These are phyloP conservation scores for Fusarium sp. DNA, from an alignment of 2,329 filamentous ascomycete species.

Conservation along the genomic window DNA sequence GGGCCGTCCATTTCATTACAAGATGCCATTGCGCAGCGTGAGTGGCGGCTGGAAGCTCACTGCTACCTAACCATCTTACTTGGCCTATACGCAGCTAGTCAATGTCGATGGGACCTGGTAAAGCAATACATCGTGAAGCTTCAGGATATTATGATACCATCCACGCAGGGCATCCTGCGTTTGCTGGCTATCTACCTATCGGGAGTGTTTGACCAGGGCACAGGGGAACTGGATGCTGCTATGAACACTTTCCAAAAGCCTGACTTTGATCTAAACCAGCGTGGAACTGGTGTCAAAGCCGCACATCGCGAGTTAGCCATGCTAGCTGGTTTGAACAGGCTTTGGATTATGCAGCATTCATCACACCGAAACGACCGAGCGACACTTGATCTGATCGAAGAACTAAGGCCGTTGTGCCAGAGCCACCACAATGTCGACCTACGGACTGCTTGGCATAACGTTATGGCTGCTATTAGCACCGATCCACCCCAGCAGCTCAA, in stretches of 20 bases:
- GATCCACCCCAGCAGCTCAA: constrained; percentile 74
- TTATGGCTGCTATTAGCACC: constrained; percentile 74
- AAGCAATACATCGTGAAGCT: constrained; percentile 66
- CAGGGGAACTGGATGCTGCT: constrained; percentile 76
- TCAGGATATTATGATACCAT: constrained; percentile 54
- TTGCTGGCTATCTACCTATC: constrained; percentile 75
- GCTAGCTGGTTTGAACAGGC: constrained; percentile 73
- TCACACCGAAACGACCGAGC: constrained; percentile 65
- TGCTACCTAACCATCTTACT: constrained; percentile 78
- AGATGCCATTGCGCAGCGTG: constrained; percentile 66
- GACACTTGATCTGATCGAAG: constrained; percentile 70
- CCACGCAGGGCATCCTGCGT: constrained; percentile 54
- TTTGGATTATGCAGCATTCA: constrained; percentile 77
- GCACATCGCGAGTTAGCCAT: constrained; percentile 72
- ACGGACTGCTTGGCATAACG: constrained; percentile 79
- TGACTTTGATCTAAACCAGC: constrained; percentile 60
- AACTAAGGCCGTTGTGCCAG: constrained; percentile 73
- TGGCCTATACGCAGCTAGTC: constrained; percentile 74
- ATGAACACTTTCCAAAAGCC: constrained; percentile 72
- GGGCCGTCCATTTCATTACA: constrained; percentile 63
- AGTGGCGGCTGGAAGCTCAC: constrained; percentile 73
- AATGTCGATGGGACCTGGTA: constrained; percentile 76
- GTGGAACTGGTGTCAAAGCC: constrained; percentile 55
- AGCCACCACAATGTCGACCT: constrained; percentile 80
- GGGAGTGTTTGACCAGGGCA: constrained; percentile 81